phyloP scores from a whole-genome alignment of 176 grass and related monocot genomes.

The Pharus latifolius region DNA sequence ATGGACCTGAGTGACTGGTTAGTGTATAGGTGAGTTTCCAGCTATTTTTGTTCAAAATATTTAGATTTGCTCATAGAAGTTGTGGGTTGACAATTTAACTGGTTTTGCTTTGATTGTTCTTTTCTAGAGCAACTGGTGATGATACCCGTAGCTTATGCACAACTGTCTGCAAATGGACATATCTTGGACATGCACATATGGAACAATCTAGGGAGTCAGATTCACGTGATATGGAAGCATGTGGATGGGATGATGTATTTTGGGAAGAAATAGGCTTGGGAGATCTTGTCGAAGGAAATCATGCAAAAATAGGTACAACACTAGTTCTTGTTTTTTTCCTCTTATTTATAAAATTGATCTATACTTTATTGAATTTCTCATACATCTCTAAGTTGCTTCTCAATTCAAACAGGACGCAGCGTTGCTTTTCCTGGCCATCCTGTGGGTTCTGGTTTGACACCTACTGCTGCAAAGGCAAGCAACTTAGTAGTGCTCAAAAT shows the following conservation, averaged over 20 bases:
- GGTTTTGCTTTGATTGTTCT: slow-evolving; percentile 8
- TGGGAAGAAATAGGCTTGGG: slow-evolving; percentile 94
- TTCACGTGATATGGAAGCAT: slow-evolving; percentile 77
- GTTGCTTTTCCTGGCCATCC: slow-evolving; percentile 97
- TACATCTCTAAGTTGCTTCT: neutral
- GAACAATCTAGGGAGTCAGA: slow-evolving; percentile 54
- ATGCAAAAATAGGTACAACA: slow-evolving; percentile 76
- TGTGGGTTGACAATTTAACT: neutral
- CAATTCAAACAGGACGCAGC: slow-evolving; percentile 60
- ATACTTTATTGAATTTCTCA: slow-evolving; percentile 14
- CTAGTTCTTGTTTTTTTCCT: neutral
- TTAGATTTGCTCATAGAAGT: neutral
- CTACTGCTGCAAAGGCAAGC: slow-evolving; percentile 78
- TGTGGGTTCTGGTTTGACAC: slow-evolving; percentile 88
- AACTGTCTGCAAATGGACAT: slow-evolving; percentile 94
- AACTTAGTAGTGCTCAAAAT: slow-evolving; percentile 20
- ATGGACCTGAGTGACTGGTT: slow-evolving; percentile 99
- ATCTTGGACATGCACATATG: slow-evolving; percentile 91
- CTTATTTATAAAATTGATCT: neutral
- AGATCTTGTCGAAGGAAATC: slow-evolving; percentile 71
- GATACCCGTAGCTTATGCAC: slow-evolving; percentile 95
- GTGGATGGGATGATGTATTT: slow-evolving; percentile 92
- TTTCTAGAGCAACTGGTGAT: slow-evolving; percentile 83
- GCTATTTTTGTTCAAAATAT: neutral
- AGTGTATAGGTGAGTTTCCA: slow-evolving; percentile 66